phyloP scores from a whole-genome alignment of 225 moss, liverwort and hornwort species.

The Rhytidiadelphus loreus region DNA sequence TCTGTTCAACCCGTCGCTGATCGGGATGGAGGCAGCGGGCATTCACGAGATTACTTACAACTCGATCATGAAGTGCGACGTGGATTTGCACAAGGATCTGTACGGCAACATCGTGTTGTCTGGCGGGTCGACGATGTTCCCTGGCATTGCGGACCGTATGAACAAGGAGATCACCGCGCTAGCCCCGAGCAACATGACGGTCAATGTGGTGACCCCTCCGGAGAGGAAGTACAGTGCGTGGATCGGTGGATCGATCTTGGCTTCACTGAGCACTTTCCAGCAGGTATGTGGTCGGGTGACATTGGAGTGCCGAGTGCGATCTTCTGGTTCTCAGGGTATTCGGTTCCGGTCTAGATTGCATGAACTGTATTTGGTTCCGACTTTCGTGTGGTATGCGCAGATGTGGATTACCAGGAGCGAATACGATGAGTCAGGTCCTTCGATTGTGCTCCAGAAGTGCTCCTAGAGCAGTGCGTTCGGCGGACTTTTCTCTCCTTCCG shows the following conservation, averaged over 20 bases:
- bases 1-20: too few relatives aligned
- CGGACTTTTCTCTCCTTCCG: neutral
- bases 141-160: slow-evolving; percentile 61
- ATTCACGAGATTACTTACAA: too few relatives aligned
- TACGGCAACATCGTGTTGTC: slow-evolving; percentile 73
- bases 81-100: too few relatives aligned
- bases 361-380: neutral
- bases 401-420: slow-evolving; percentile 91
- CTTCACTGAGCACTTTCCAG: slow-evolving; percentile 90
- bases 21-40: too few relatives aligned
- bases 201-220: slow-evolving; percentile 51
- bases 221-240: slow-evolving; percentile 63
- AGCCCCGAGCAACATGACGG: slow-evolving; percentile 47
- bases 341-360: neutral
- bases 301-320: too few relatives aligned
- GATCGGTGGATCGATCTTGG: slow-evolving; percentile 62
- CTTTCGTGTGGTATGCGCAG: slow-evolving; percentile 2
- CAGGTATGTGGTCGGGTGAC: slow-evolving; percentile 6
- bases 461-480: slow-evolving; percentile 32
- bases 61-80: too few relatives aligned
- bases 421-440: slow-evolving; percentile 77
- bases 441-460: slow-evolving; percentile 92
- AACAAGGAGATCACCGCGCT: slow-evolving; percentile 64
- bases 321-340: neutral
- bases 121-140: slow-evolving; percentile 54